Conservation (phyloP, 139 green algal genomes). For the Chlamydomonas eustigma region DNA sequence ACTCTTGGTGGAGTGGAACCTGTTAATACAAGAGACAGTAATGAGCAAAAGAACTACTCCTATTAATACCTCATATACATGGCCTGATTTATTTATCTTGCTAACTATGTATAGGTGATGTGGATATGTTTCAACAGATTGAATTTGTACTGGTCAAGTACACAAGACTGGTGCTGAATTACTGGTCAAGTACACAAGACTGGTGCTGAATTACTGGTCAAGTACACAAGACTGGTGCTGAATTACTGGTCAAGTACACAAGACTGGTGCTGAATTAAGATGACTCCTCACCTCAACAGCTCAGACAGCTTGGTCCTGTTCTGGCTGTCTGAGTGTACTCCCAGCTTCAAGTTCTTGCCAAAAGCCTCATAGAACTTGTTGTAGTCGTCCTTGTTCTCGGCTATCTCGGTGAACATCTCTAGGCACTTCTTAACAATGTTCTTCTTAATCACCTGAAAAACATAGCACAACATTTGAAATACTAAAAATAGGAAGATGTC, state of each 20-base stretch:
- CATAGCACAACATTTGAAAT: too few relatives aligned
- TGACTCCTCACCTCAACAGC: constrained; percentile 65
- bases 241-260: not conserved
- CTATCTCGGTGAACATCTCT: constrained; percentile 94
- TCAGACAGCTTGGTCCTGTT: constrained; percentile 98
- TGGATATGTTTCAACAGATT: not conserved
- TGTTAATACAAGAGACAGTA: not conserved
- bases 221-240: not conserved
- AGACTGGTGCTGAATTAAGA: not conserved
- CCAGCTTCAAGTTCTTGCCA: constrained; percentile 99
- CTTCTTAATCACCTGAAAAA: too few relatives aligned
- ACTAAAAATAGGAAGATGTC: too few relatives aligned
- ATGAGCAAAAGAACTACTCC: too few relatives aligned
- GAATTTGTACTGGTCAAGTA: not conserved
- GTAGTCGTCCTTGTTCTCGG: constrained; percentile 99
- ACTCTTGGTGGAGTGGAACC: constrained; percentile 93
- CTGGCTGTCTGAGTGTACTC: constrained; percentile 92
- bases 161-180: not conserved
- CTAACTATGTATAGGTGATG: not conserved
- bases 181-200: not conserved
- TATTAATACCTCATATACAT: too few relatives aligned
- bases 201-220: not conserved
- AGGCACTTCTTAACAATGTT: constrained; percentile 99
- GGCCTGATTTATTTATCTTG: not conserved
- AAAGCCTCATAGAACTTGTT: constrained; percentile 99